phyloP scores from a whole-genome alignment of 208 protist genomes.

The Trypanosoma mega region DNA sequence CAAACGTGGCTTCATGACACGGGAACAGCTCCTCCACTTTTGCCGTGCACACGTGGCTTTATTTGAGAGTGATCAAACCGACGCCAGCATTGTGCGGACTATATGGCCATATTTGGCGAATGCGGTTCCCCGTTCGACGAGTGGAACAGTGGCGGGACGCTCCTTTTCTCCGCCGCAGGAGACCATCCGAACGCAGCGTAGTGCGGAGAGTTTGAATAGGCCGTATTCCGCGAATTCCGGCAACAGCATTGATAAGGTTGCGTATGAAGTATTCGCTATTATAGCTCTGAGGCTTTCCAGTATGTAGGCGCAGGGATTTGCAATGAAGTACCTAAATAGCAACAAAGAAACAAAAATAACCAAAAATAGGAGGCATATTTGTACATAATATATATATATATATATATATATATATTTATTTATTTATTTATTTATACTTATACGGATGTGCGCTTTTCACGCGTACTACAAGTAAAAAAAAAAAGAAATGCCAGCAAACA shows the following conservation, averaged over 20 bases:
- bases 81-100: conserved; percentile 23
- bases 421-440: no score
- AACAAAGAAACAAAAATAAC: neutral
- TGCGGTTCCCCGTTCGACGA: neutral
- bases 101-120: conserved; percentile 27
- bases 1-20: conserved; percentile 25
- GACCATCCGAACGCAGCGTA: no score
- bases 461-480: no score
- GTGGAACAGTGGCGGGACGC: neutral
- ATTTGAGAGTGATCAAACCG: conserved; percentile 22
- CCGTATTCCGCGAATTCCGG: no score
- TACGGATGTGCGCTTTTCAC: no score
- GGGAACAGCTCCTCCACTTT: conserved; percentile 36
- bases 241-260: neutral
- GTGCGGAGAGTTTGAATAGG: no score
- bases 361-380: neutral
- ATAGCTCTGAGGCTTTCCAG: neutral
- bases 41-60: conserved; percentile 34
- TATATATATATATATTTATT: no score
- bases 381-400: no score
- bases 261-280: neutral
- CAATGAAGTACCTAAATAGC: no score
- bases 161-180: no score
- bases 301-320: neutral
- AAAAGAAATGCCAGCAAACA: no score